Base-by-base conservation (phyloP, 2,329 filamentous ascomycete species). In the Ceratocystis harringtonii region DNA sequence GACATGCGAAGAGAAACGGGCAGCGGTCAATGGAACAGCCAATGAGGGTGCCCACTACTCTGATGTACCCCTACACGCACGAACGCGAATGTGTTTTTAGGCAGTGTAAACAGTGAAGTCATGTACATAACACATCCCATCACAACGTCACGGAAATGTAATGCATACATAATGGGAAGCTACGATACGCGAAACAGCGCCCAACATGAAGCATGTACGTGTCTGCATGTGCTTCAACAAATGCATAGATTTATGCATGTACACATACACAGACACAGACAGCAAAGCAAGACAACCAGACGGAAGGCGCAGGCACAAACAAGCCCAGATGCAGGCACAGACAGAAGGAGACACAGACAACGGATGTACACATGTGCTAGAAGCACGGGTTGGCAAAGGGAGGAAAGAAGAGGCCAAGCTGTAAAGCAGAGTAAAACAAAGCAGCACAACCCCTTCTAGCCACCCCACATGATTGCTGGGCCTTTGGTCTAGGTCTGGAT, bases 181-280 rank as follows among this genome's bases (percentile, higher is more conserved):
- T 30, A 22, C 52, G 52, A 57, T 57, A 30, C 52, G 25, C 22
- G 52, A 57, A 30, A 57, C 25, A 17, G 25, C 52, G 15, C 19
- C 19, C 22, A 57, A 57, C 52, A 57, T 57, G 22, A 57, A 61
- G n/a, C 30, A 61, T 19, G 32, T 61, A 61, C n/a, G 58, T n/a
- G 36, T 25, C 60, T 25, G 19, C 36, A 22, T 44, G 60, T 57
- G 52, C 52, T 30, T 17, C 22, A 15, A 22, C 52, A 57, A 28
- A 57, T 57, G 52, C 52, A 57, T 57, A 57, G 25, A 28, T 22
- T 57, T 57, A 32, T 57, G 52, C 22, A 17, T 44, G 22, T 25
- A 28, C n/a, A 61, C 36, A 61, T 25, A 28, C n/a, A 61, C 36
- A 61, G 22, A 41, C 28, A 61, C 32, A 32, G 57, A 19, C 15